These are phyloP conservation scores for Tuber microsphaerosporum DNA, from an alignment of 495 filamentous ascomycete species.

Conservation along the genomic window DNA sequence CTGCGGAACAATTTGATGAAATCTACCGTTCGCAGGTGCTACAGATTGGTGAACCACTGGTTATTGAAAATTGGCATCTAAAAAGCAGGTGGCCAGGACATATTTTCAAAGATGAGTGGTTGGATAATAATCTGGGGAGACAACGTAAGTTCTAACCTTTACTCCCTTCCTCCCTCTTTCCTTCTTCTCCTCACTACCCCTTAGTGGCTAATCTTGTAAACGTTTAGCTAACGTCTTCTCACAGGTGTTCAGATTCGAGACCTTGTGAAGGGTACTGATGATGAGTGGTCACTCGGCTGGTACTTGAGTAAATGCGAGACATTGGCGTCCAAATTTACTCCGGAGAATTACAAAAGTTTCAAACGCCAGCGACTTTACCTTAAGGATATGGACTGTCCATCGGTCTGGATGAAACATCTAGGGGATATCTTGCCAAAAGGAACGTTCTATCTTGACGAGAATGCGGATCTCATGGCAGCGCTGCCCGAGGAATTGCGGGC, in stretches of 20 bases:
- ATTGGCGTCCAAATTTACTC: conserved; percentile 66
- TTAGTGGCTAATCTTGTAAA: neutral
- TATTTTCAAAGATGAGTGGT: conserved; percentile 74
- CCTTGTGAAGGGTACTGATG: neutral
- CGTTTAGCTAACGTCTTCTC: neutral
- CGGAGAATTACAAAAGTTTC: conserved; percentile 59
- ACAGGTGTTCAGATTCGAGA: neutral
- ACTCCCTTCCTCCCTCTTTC: too few relatives aligned
- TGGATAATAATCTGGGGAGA: conserved; percentile 61
- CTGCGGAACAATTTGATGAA: conserved; percentile 71
- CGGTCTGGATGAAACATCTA: conserved; percentile 71
- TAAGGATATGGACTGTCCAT: conserved; percentile 91
- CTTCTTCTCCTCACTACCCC: neutral
- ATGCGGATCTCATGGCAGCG: conserved; percentile 89
- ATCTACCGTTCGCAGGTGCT: conserved; percentile 73
- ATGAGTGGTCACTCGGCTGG: conserved; percentile 43
- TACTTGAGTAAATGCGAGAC: conserved; percentile 77
- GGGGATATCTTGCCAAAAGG: conserved; percentile 65
- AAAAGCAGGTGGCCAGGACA: conserved; percentile 56
- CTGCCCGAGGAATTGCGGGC: conserved; percentile 79
- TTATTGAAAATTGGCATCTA: conserved; percentile 75
- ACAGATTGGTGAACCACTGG: conserved; percentile 72
- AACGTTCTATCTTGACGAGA: conserved; percentile 70
- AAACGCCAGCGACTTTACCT: conserved; percentile 75
- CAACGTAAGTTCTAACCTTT: conserved; percentile 57